These are phyloP conservation scores for Boletus sp. DNA, from an alignment of 1,284 basidiomycete genomes.

Conservation along the genomic window DNA sequence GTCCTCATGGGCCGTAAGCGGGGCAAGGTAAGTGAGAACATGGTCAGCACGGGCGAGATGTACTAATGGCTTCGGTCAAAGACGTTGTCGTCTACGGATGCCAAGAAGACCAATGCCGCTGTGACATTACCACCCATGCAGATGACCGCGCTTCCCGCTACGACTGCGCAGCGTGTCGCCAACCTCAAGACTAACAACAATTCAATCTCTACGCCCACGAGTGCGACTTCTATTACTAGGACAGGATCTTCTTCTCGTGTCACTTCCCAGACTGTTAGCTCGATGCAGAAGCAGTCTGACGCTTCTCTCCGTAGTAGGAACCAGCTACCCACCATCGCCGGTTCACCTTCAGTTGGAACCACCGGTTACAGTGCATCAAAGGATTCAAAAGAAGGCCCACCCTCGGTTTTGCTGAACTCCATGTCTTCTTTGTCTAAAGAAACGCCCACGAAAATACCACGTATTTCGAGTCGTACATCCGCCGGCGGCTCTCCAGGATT, in stretches of 20 bases:
- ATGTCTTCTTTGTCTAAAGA: slow-evolving; percentile 60
- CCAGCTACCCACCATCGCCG: slow-evolving; percentile 83
- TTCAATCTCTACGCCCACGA: slow-evolving; percentile 41
- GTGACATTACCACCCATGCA: slow-evolving; percentile 83
- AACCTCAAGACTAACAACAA: slow-evolving; percentile 59
- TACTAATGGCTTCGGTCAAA: slow-evolving; percentile 34
- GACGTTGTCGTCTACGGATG: slow-evolving; percentile 83
- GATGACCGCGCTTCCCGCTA: slow-evolving; percentile 73
- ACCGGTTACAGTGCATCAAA: slow-evolving; percentile 45
- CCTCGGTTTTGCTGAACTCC: slow-evolving; percentile 49
- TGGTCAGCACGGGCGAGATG: slow-evolving; percentile 8
- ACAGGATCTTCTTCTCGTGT: slow-evolving; percentile 55
- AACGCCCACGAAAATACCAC: slow-evolving; percentile 92
- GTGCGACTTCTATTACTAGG: slow-evolving; percentile 38
- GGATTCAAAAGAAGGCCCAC: slow-evolving; percentile 54
- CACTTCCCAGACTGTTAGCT: slow-evolving; percentile 73
- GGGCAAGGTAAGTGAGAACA: slow-evolving; percentile 70
- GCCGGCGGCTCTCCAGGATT: slow-evolving; percentile 62
- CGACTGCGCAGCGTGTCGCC: slow-evolving; percentile 76
- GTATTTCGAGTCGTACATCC: slow-evolving; percentile 79
- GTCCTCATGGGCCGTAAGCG: slow-evolving; percentile 85
- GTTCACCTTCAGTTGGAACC: slow-evolving; percentile 80
- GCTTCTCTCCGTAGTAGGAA: slow-evolving; percentile 69
- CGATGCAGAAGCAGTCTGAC: slow-evolving; percentile 79
- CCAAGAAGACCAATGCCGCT: slow-evolving; percentile 62